Percentiles rank a stretch among this genome's conserved stretches.
Conservation (phyloP, 164 flowering plant genomes). For the grape (Vitis vinifera) region ASM3070453v1 NC_081808.1:5714501-5715000, state of each 20-base stretch:
- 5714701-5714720: background rate
- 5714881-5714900: too few relatives aligned
- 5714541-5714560: slow-evolving; percentile 58
- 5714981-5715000: too few relatives aligned
- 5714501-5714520: background rate
- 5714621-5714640: slow-evolving; percentile 56
- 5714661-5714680: background rate
- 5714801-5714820: too few relatives aligned
- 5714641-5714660: slow-evolving; percentile 54
- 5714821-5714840: too few relatives aligned
- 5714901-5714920: too few relatives aligned
- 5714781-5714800: too few relatives aligned
- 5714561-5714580: slow-evolving; percentile 59
- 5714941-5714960: too few relatives aligned
- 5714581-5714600: slow-evolving; percentile 64
- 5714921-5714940: too few relatives aligned
- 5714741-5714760: slow-evolving; percentile 4
- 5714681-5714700: background rate
- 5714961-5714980: too few relatives aligned
- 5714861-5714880: too few relatives aligned
- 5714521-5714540: background rate
- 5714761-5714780: too few relatives aligned
- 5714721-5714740: slow-evolving; percentile 6
- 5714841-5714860: too few relatives aligned
- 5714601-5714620: slow-evolving; percentile 75